Percentiles rank a stretch among this genome's conserved stretches.
Evolutionary conservation across 805 yeast species (phyloP).

Genomic region (Ogataea pini): DNA sequence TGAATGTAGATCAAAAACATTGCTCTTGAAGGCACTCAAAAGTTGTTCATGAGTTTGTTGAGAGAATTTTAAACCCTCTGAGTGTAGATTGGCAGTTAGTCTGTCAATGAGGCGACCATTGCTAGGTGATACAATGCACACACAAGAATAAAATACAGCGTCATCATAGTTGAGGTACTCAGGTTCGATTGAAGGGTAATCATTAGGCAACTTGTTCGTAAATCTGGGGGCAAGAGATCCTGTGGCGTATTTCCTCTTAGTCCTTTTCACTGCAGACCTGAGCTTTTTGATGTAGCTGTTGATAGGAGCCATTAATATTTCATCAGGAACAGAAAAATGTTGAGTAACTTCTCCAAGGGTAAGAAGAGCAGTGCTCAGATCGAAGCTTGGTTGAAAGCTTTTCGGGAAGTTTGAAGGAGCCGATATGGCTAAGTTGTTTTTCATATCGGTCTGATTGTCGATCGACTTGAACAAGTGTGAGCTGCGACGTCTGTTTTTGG

Average conservation of each 20-base stretch:
- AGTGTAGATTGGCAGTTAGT: slow-evolving; percentile 11
- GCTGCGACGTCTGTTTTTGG: neutral
- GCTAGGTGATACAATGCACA: slow-evolving; percentile 13
- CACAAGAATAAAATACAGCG: slow-evolving; percentile 12
- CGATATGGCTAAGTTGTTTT: slow-evolving; percentile 1
- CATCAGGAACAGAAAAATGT: slow-evolving; percentile 31
- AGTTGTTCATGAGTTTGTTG: slow-evolving; percentile 15
- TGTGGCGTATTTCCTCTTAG: slow-evolving; percentile 10
- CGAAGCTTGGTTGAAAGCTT: slow-evolving; percentile 1
- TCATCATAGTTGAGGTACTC: neutral
- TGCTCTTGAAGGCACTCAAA: slow-evolving; percentile 12
- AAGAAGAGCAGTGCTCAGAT: slow-evolving; percentile 8
- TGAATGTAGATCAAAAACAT: slow-evolving; percentile 6
- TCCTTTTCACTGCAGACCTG: slow-evolving; percentile 16
- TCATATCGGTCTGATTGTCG: neutral
- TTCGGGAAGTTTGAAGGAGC: slow-evolving; percentile 15
- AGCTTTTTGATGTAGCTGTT: slow-evolving; percentile 21
- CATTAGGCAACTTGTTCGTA: slow-evolving; percentile 8
- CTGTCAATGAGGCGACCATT: slow-evolving; percentile 13
- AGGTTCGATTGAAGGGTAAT: slow-evolving; percentile 3
- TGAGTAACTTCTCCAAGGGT: slow-evolving; percentile 22
- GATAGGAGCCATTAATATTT: slow-evolving; percentile 23
- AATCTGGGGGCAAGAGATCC: slow-evolving; percentile 5
- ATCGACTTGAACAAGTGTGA: neutral
- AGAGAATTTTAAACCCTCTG: slow-evolving; percentile 10